Evolutionary conservation across 352 stramenopile genomes (phyloP), one percentile per base, ranked within the genome.

Genomic region (Phytophthora lateralis): DNA sequence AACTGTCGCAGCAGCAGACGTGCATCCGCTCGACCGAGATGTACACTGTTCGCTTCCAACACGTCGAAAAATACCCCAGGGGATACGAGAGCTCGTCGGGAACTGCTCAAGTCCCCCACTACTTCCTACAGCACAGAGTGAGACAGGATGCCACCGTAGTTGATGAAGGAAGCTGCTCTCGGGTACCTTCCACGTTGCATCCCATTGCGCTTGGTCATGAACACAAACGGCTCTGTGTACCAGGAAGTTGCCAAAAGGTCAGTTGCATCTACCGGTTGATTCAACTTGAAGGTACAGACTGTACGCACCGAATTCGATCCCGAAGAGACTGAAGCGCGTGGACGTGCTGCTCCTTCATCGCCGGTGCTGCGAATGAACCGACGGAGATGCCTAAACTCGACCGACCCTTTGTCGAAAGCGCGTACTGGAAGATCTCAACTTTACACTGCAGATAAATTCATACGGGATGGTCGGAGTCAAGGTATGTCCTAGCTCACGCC

Each of bases 1-100:
- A 91, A 91, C n/a, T 69, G 49, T n/a, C 43, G n/a, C 3, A 85
- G 24, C 11, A 89, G 45, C 1, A 68, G n/a, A 2, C 58, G 47
- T 0, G 60, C 35, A 21, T 71, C 67, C 0, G 68, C 67, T 42
- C 51, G 56, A 47, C 50, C 35, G 10, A 88, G 69, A 37, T 54
- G 37, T 8, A 88, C 64, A 27, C 58, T 66, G 63, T 91, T 89
- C 3, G 69, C 60, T 38, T 76, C 69, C 2, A 91, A 65, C n/a
- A 66, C 74, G n/a, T 82, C 44, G 30, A 86, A 55, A 49, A 91
- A 84, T 0, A 71, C 34, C n/a, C 73, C 55, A 0, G 75, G 70
- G 6, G 61, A 57, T 6, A 89, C 37, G 42, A 86, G 50, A 1
- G 69, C 81, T 18, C 68, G 67, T 11, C 72, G 66, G 15, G 48